Evolutionary conservation across 2,329 filamentous ascomycete species (phyloP), one percentile per base, ranked within the genome.

Genomic region (Aspergillus novofumigatus): DNA sequence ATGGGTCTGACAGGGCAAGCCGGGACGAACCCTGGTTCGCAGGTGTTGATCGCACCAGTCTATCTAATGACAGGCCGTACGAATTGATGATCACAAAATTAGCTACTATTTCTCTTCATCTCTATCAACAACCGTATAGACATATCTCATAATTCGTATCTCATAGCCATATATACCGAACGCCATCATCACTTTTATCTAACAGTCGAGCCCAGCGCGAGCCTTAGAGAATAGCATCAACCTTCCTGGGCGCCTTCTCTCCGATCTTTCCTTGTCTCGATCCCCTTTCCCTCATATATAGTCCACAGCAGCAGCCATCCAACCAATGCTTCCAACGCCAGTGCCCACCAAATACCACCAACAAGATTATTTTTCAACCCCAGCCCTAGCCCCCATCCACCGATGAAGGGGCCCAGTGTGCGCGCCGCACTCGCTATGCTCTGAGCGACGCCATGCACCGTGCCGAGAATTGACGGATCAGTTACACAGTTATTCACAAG

Each of bases 261-360:
- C 14, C 42, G 41, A n/a, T 54, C 51, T 35, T 65, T 67, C 50
- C 56, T 66, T 32, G 57, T 81, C 70, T 87, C 84, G 69, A 86
- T 84, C 1, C 85, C 85, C 58, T 75, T 82, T 0, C 86, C 87
- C 64, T 90, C 87, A 41, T 84, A 77, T n/a, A 89, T 83, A 56
- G 80, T 79, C 71, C 85, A 81, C 1, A 83, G 81, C 10, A 85
- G 78, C 2, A 79, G 68, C 69, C 84, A 88, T 0, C 85, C 85
- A 5, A 84, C 53, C 6, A 80, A 73, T 1, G 83, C 81, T 25
- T 87, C 77, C 4, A 74, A 67, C 0, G 83, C 82, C 44, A 83
- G 70, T 21, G 77, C 77, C 83, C 83, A 86, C 82, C 83, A 86
- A 1, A 82, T 77, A 55, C 78, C 77, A 0, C 82, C 83, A 7